Percentiles rank a stretch among this genome's conserved stretches.
These are phyloP conservation scores for Trichosanthes cucumerina DNA, from an alignment of 306 rosid species.

Conservation along the genomic window DNA sequence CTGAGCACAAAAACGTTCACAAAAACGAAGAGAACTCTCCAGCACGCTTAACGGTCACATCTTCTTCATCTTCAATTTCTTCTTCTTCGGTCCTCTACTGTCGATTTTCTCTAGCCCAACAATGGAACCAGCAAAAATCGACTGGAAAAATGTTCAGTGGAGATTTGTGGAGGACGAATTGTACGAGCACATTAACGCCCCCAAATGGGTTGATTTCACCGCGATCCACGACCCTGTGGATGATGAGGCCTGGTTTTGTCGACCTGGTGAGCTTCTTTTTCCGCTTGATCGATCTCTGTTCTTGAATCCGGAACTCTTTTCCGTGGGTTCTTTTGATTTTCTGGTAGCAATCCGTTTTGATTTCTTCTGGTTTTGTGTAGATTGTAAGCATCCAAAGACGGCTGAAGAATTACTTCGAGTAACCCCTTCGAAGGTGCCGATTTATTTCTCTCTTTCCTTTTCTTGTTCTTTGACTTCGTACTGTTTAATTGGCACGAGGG, in stretches of 20 bases:
- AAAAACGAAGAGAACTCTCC: neutral
- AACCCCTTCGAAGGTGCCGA: conserved; percentile 65
- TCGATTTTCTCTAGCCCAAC: conserved; percentile 16
- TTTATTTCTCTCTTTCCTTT: neutral
- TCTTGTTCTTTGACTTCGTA: neutral
- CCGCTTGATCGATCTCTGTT: neutral
- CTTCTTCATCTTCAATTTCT: neutral
- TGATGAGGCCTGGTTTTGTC: conserved; percentile 85
- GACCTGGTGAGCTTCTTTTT: conserved; percentile 34
- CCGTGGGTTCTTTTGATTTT: neutral
- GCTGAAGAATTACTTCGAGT: conserved; percentile 68
- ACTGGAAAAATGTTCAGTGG: conserved; percentile 84
- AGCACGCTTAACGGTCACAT: conserved; percentile 47
- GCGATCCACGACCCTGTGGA: conserved; percentile 22
- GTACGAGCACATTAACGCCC: conserved; percentile 82
- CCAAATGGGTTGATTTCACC: conserved; percentile 87
- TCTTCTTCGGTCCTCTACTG: neutral
- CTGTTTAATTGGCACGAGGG: conserved; percentile 12
- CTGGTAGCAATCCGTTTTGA: neutral
- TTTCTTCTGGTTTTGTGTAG: conserved; percentile 28
- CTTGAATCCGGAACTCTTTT: neutral
- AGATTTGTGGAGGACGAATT: conserved; percentile 60
- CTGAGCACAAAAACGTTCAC: conserved; percentile 6
- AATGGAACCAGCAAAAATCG: conserved; percentile 95
- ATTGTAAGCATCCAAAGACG: conserved; percentile 81